These are phyloP conservation scores for Cutaneotrichosporon cutaneum DNA, from an alignment of 1,284 basidiomycete genomes.

Conservation along the genomic window DNA sequence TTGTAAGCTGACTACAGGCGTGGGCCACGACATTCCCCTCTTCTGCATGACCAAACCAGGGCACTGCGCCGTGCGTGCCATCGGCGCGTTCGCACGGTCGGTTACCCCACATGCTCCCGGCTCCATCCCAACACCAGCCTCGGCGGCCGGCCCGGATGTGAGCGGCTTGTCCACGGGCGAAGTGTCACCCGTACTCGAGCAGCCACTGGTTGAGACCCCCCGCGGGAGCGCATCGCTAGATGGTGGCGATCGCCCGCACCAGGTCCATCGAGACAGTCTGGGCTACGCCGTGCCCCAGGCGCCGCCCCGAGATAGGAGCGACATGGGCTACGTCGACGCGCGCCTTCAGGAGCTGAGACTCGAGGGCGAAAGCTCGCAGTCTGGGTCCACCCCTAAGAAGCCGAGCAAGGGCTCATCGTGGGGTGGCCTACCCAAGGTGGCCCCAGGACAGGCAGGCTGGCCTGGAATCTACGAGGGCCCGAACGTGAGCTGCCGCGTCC, in stretches of 20 bases:
- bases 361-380: neutral
- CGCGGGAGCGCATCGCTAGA: neutral
- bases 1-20: conserved; percentile 38
- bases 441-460: conserved; percentile 64
- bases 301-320: neutral
- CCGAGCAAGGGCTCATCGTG: neutral
- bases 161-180: neutral
- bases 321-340: neutral
- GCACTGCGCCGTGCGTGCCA: conserved; percentile 43
- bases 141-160: neutral
- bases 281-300: neutral
- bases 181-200: neutral
- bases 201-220: neutral
- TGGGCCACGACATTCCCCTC: conserved; percentile 64
- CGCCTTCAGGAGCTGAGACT: neutral
- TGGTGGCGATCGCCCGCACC: neutral
- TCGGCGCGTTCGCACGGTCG: conserved; percentile 53
- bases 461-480: conserved; percentile 59
- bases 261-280: neutral
- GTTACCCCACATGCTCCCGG: conserved; percentile 38
- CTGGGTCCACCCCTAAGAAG: neutral
- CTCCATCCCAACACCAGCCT: neutral
- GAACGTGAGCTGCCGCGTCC: conserved; percentile 51
- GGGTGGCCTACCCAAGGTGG: conserved; percentile 14
- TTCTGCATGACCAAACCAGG: conserved; percentile 76